phyloP scores from a whole-genome alignment of 768 basidiomycete species.

The Chiua virens region DNA sequence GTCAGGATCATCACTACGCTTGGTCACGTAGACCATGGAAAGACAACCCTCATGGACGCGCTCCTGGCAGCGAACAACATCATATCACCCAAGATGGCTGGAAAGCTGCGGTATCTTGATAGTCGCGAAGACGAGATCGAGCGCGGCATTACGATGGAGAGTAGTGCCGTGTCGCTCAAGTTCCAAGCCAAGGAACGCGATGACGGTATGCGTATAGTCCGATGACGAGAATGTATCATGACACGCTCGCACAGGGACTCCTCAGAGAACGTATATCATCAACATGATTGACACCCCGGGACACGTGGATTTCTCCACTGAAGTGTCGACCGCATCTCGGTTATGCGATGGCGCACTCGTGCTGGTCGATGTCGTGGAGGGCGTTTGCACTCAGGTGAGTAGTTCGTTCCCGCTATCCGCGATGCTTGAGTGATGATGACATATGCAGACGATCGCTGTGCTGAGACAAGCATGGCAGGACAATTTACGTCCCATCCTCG shows the following conservation, averaged over 20 bases:
- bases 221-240: constrained; percentile 17
- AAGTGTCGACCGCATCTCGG: constrained; percentile 92
- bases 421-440: not conserved
- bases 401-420: not conserved
- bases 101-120: constrained; percentile 94
- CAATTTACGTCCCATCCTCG: constrained; percentile 82
- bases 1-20: constrained; percentile 82
- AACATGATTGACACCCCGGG: constrained; percentile 99
- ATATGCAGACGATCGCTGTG: constrained; percentile 83
- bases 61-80: constrained; percentile 97
- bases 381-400: constrained; percentile 93
- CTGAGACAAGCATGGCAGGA: constrained; percentile 94
- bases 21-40: constrained; percentile 94
- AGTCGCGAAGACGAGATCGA: constrained; percentile 97
- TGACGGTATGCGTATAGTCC: constrained; percentile 52
- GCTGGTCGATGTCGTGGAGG: constrained; percentile 95
- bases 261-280: constrained; percentile 72
- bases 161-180: constrained; percentile 86
- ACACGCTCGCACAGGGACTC: constrained; percentile 49
- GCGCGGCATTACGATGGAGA: constrained; percentile 98
- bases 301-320: constrained; percentile 97
- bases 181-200: constrained; percentile 76
- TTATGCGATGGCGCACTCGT: constrained; percentile 95
- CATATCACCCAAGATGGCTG: constrained; percentile 91
- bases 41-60: constrained; percentile 93